Evolutionary conservation across 108 stramenopile genomes (phyloP).

Genomic region (Cylindrotheca closterium): DNA sequence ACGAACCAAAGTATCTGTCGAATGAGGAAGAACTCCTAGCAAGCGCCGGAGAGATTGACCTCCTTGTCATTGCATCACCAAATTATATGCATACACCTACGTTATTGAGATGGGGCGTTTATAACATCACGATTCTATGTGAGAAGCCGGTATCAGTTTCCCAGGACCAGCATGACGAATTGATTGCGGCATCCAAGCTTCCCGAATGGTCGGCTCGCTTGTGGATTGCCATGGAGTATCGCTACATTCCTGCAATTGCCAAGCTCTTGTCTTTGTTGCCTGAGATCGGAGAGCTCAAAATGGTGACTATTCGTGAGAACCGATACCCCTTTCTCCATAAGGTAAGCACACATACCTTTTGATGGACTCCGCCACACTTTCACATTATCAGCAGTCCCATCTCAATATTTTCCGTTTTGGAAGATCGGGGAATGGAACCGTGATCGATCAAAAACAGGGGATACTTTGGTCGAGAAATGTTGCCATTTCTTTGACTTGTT

Average conservation of each 20-base stretch:
- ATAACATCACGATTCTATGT: slow-evolving; percentile 67
- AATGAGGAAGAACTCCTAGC: slow-evolving; percentile 63
- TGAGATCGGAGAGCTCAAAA: slow-evolving; percentile 73
- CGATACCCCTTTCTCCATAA: slow-evolving; percentile 83
- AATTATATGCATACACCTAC: slow-evolving; percentile 78
- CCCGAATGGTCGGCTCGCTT: slow-evolving; percentile 54
- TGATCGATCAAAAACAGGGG: slow-evolving; percentile 69
- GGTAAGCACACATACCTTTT: too few relatives aligned
- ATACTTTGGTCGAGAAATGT: slow-evolving; percentile 83
- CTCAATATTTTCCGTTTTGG: background rate
- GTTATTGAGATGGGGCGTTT: slow-evolving; percentile 60
- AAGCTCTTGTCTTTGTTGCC: slow-evolving; percentile 66
- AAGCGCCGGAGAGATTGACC: slow-evolving; percentile 62
- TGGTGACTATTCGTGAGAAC: slow-evolving; percentile 83
- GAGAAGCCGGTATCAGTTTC: slow-evolving; percentile 84
- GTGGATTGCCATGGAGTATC: slow-evolving; percentile 90
- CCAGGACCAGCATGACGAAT: slow-evolving; percentile 55
- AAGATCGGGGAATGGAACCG: slow-evolving; percentile 75
- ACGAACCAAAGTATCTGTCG: slow-evolving; percentile 40
- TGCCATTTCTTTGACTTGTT: slow-evolving; percentile 89
- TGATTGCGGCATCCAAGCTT: slow-evolving; percentile 35
- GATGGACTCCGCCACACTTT: too few relatives aligned
- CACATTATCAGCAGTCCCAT: too few relatives aligned
- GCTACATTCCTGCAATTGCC: slow-evolving; percentile 82
- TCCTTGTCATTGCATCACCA: slow-evolving; percentile 81